These are phyloP conservation scores for Leptosphaerulina australis DNA, from an alignment of 2,329 filamentous ascomycete species.

Conservation along the genomic window DNA sequence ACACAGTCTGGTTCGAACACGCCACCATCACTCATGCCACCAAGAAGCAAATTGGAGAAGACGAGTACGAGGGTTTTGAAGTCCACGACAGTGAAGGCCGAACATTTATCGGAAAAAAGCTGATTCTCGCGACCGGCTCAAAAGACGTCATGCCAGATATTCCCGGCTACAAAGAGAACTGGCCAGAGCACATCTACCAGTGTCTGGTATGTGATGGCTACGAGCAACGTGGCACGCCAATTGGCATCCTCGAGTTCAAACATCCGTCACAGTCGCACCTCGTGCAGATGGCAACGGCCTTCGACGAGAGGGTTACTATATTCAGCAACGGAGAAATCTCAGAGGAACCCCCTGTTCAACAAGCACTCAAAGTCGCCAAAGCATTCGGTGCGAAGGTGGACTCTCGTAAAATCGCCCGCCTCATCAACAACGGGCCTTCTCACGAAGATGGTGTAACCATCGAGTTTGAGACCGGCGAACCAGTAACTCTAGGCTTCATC, in stretches of 20 bases:
- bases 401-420: conserved; percentile 28
- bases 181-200: conserved; percentile 57
- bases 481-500: conserved; percentile 36
- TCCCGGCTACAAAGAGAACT: conserved; percentile 61
- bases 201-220: conserved; percentile 67
- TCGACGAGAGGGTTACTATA: conserved; percentile 38
- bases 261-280: conserved; percentile 32
- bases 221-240: conserved; percentile 58
- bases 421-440: conserved; percentile 37
- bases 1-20: conserved; percentile 43
- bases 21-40: conserved; percentile 29
- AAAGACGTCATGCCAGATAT: conserved; percentile 60
- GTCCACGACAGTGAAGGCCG: conserved; percentile 52
- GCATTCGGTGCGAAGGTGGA: conserved; percentile 36
- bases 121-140: conserved; percentile 63
- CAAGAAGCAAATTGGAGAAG: conserved; percentile 30
- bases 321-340: conserved; percentile 33
- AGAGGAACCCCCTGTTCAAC: conserved; percentile 20
- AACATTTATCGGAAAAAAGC: conserved; percentile 57
- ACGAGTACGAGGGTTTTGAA: conserved; percentile 45
- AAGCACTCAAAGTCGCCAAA: conserved; percentile 27
- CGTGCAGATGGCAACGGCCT: conserved; percentile 32
- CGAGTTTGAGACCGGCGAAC: conserved; percentile 35
- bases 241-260: conserved; percentile 35
- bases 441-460: conserved; percentile 37